Percentiles rank a stretch among this genome's conserved stretches.
Evolutionary conservation across 108 stramenopile species (phyloP).

Genomic region (Nannochloropsis gaditana): DNA sequence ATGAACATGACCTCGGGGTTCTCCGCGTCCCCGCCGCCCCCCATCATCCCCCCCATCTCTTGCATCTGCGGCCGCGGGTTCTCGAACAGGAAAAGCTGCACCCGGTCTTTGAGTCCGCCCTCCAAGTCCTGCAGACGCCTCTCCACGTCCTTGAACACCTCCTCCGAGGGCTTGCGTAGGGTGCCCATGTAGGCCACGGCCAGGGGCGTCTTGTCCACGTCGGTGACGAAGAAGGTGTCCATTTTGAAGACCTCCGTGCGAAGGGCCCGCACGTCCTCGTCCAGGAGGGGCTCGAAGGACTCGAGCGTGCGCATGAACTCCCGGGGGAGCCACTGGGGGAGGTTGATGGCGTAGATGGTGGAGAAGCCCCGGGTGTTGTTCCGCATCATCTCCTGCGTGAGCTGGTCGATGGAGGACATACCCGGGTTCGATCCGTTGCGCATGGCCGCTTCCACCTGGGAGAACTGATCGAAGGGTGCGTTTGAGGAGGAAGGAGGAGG

Average conservation of each 20-base stretch:
- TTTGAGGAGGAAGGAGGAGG: background rate
- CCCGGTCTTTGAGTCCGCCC: conserved; percentile 35
- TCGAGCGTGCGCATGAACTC: conserved; percentile 35
- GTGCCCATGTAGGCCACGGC: conserved; percentile 35
- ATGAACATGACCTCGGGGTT: conserved; percentile 18
- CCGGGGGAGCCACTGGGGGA: conserved; percentile 39
- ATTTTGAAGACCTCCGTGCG: conserved; percentile 38
- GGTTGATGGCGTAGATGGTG: conserved; percentile 26
- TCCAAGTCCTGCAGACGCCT: background rate
- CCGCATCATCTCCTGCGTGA: background rate
- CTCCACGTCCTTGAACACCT: conserved; percentile 12
- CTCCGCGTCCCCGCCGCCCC: background rate
- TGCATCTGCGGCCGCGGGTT: conserved; percentile 35
- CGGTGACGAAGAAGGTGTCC: conserved; percentile 42
- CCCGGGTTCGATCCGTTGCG: background rate
- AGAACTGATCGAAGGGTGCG: conserved; percentile 1
- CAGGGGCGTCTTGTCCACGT: conserved; percentile 33
- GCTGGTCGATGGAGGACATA: background rate
- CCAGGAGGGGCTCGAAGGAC: conserved; percentile 26
- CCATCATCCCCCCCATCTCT: conserved; percentile 12
- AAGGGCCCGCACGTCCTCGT: conserved; percentile 37
- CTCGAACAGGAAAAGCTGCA: conserved; percentile 42
- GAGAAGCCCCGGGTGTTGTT: background rate
- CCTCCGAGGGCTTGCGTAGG: conserved; percentile 29
- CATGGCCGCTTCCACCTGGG: background rate